A percentile compares a stretch with the other conserved stretches of the same genome.
These are phyloP conservation scores for Colletotrichum liaoningense DNA, from an alignment of 2,329 filamentous ascomycete genomes.

Conservation along the genomic window DNA sequence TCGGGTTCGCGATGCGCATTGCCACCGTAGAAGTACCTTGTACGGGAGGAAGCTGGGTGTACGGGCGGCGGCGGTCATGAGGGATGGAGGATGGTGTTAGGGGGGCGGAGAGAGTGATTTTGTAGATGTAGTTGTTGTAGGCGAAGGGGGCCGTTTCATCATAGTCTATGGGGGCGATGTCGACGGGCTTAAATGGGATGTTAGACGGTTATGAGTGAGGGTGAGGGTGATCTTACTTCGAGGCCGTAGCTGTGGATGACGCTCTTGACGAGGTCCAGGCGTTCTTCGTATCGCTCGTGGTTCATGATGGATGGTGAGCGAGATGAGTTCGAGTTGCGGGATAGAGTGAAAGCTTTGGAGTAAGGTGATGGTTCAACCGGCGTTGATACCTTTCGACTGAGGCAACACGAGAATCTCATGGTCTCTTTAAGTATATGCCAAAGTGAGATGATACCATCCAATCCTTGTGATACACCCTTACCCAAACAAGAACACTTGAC, in stretches of 20 bases:
- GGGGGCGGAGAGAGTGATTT: constrained; percentile 23
- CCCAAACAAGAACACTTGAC: neutral
- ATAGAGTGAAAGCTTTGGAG: neutral
- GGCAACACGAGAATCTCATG: neutral
- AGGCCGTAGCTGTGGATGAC: neutral
- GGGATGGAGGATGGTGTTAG: constrained; percentile 9
- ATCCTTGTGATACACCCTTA: neutral
- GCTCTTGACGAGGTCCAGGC: neutral
- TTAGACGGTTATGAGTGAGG: neutral
- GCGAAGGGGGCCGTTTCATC: constrained; percentile 2
- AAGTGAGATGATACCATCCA: neutral
- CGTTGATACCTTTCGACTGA: too few species aligned
- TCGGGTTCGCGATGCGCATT: constrained; percentile 35
- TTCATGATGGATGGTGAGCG: neutral
- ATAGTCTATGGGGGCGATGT: constrained; percentile 6
- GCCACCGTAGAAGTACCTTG: constrained; percentile 18
- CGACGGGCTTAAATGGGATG: neutral
- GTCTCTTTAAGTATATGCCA: neutral
- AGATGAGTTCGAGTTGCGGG: neutral
- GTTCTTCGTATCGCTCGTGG: constrained; percentile 6
- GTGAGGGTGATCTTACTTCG: neutral
- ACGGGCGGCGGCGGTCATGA: neutral
- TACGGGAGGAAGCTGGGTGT: neutral
- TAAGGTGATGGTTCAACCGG: neutral
- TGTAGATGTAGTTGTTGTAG: constrained; percentile 39